Base-by-base conservation (phyloP, 2,329 filamentous ascomycete genomes). In the Tolypocladium pustulatum region DNA sequence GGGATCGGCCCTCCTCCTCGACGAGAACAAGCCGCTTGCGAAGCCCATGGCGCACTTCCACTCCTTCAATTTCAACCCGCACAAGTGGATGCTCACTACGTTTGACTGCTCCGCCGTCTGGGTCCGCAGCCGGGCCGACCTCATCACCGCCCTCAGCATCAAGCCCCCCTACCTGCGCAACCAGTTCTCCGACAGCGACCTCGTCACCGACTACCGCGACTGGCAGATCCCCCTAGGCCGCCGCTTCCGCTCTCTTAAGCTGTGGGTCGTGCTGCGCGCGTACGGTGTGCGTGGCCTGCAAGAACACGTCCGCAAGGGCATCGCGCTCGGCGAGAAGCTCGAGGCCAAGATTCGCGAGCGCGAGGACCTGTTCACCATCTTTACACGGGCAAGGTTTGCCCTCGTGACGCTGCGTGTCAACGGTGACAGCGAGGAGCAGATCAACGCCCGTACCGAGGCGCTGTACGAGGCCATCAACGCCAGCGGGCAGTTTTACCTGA, bases 21-120 rank as follows among this genome's bases (percentile, higher is more conserved):
- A 91, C 3, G 90, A 96, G 71, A 88, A 89, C 73, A 88, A 91
- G 59, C 80, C 87, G 64, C 79, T 91, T 55, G 79, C 86, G 1
- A 68, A 76, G 27, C 75, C 83, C 10, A 80, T 93, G 56, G 75
- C 78, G 1, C 75, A 78, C 27, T 91, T 96, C 69, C 89, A 96
- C 76, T 91, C 87, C 63, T 96, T 96, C 81, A 87, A 96, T 74
- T 85, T 93, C 77, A 97, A 97, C 78, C 89, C 96, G 83, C 92
- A 97, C 80, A 97, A 97, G 77, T 97, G 93, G 93, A 80, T 97
- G 54, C 84, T 97, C 22, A 91, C 91, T 59, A 96, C 96, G 73
- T 97, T 97, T 67, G 93, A 97, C 71, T 82, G 79, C 66, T 91
- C 88, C 58, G 88, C 88, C 64, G 81, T 96, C 53, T 97, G 85